A percentile compares a stretch with the other conserved stretches of the same genome.
phyloP scores from a whole-genome alignment of 306 rosid species.

The Acmispon strigosus region DNA sequence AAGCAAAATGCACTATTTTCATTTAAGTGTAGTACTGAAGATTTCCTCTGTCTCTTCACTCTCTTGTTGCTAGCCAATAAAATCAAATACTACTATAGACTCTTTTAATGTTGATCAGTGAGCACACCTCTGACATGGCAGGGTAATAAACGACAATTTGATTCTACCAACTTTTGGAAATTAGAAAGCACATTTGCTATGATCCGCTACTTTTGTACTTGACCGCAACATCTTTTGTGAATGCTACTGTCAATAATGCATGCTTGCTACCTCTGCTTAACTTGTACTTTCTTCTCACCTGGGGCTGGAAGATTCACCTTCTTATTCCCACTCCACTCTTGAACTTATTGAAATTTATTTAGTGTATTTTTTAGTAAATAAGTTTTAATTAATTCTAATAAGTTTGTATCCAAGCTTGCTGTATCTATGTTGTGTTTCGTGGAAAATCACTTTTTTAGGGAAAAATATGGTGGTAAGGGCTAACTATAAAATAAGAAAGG shows the following conservation, averaged over 20 bases:
- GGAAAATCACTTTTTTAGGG: background rate
- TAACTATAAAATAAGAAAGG: background rate
- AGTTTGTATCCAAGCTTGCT: no score
- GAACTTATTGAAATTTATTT: no score
- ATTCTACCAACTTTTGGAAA: background rate
- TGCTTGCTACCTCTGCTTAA: constrained; percentile 8
- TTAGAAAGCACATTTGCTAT: constrained; percentile 28
- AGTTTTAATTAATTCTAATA: no score
- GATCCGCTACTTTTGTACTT: constrained; percentile 28
- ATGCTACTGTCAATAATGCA: constrained; percentile 2
- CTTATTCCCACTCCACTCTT: background rate
- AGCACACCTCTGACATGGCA: no score
- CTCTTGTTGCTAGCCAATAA: background rate
- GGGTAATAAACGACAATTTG: background rate
- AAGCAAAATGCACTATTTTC: no score
- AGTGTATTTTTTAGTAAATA: no score
- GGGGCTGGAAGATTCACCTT: constrained; percentile 7
- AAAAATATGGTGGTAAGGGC: background rate
- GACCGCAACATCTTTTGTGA: background rate
- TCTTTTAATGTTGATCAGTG: no score
- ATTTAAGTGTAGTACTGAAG: no score
- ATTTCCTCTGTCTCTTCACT: no score
- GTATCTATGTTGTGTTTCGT: background rate
- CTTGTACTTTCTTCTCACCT: constrained; percentile 9
- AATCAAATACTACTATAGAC: no score